These are phyloP conservation scores for Spergularia azorica DNA, from an alignment of 179 eudicot species.

Conservation along the genomic window DNA sequence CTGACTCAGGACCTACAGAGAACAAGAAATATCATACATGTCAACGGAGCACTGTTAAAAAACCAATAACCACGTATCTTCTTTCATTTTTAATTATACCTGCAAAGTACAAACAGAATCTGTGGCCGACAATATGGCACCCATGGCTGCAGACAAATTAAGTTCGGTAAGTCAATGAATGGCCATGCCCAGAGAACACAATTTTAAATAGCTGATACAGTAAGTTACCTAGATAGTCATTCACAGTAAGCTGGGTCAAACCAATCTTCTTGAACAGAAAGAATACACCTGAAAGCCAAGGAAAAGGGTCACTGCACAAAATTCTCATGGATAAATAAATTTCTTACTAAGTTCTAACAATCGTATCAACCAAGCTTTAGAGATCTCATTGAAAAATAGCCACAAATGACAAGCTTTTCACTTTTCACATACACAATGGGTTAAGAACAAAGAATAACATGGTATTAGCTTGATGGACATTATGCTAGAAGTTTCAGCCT, in stretches of 20 bases:
- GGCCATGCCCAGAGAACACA: neutral
- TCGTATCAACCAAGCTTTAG: neutral
- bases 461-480: neutral
- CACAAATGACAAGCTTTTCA: no score
- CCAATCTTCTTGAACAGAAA: slow-evolving; percentile 58
- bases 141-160: slow-evolving; percentile 61
- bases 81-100: slow-evolving; percentile 41
- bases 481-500: neutral
- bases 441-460: neutral
- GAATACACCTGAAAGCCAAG: slow-evolving; percentile 46
- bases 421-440: neutral
- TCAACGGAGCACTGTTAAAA: slow-evolving; percentile 14
- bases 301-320: neutral
- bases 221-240: slow-evolving; percentile 60
- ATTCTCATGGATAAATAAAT: neutral
- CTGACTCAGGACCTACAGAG: slow-evolving; percentile 80
- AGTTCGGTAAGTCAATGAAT: slow-evolving; percentile 7
- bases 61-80: slow-evolving; percentile 10
- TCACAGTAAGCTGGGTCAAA: slow-evolving; percentile 43
- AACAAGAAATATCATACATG: slow-evolving; percentile 22
- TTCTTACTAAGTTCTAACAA: neutral
- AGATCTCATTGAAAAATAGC: neutral
- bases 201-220: neutral
- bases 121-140: slow-evolving; percentile 95
- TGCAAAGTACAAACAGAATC: slow-evolving; percentile 98